A percentile compares a stretch with the other conserved stretches of the same genome.
Conservation (phyloP, 1,139 yeast genomes). For the Taphrina deformans region DNA sequence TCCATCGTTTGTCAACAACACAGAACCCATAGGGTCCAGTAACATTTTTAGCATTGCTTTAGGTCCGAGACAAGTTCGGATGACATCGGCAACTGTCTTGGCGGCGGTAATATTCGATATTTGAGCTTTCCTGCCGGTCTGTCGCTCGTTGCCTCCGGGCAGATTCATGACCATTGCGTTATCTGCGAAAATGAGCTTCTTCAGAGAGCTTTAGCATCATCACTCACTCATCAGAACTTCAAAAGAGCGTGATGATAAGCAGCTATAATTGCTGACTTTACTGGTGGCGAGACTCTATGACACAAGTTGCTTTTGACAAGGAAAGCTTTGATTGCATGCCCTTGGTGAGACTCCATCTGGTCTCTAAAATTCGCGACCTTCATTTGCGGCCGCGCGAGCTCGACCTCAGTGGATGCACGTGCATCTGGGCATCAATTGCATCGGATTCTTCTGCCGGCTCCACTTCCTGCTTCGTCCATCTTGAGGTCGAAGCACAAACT, state of each 20-base stretch:
- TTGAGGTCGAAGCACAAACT: too few relatives aligned
- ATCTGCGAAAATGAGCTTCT: not conserved
- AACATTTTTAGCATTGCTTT: slow-evolving; percentile 98
- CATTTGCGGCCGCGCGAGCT: slow-evolving; percentile 13
- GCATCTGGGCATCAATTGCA: too few relatives aligned
- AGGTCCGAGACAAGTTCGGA: slow-evolving; percentile 98
- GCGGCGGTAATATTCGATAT: slow-evolving; percentile 97
- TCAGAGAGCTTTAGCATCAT: not conserved
- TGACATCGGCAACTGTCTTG: slow-evolving; percentile 63
- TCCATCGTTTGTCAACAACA: slow-evolving; percentile 95
- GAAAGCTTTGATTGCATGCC: too few relatives aligned
- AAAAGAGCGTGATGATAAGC: not conserved
- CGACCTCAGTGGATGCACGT: not conserved
- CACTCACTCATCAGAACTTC: not conserved
- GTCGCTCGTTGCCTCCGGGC: slow-evolving; percentile 63
- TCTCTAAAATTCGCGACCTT: slow-evolving; percentile 12
- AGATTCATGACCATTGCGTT: slow-evolving; percentile 25
- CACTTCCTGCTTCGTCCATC: not conserved
- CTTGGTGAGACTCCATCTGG: slow-evolving; percentile 1
- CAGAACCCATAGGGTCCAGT: slow-evolving; percentile 93
- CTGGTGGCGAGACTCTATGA: too few relatives aligned
- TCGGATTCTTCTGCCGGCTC: too few relatives aligned
- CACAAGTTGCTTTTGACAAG: not conserved
- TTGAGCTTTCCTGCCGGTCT: slow-evolving; percentile 96
- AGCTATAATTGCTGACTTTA: too few relatives aligned